Evolutionary conservation across 2,329 filamentous ascomycete genomes (phyloP), one percentile per base, ranked within the genome.

Genomic region (Orbilia javanica): DNA sequence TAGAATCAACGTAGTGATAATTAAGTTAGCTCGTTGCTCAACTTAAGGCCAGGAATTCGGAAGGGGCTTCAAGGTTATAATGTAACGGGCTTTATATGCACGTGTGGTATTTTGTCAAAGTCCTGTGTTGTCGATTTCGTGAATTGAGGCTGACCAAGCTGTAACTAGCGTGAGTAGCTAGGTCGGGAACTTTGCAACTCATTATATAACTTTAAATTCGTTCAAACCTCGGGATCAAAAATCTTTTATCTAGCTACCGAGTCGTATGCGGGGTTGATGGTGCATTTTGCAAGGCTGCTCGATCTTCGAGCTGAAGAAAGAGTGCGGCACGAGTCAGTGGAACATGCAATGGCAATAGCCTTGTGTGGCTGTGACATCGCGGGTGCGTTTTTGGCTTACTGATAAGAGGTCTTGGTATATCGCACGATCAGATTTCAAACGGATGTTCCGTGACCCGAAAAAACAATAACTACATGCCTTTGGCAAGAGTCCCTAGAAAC

Each of bases 341-440:
- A 13, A 13, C 39, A 42, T 46, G 42, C 42, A 5, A 46, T 4
- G 18, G n/a, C 22, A 46, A 50, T 22, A 50, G 46, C 46, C 46
- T 48, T 53, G 50, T 29, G 50, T 18, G 50, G 50, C 50, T 53
- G 50, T 53, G 25, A 20, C 31, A 31, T 53, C 50, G 50, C 50
- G 25, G 25, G 25, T 31, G 50, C 50, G 50, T 53, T 29, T 29
- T 25, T 29, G 50, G 25, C 4, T 4, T 10, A 11, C 25, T 31
- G 13, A 53, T 44, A 20, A 44, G 18, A 39, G 42, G 15, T 13
- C 42, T 20, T 44, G n/a, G 42, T 44, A 44, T 18, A 44, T 44
- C n/a, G 42, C 42, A n/a, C n/a, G n/a, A n/a, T n/a, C n/a, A n/a
- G n/a, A n/a, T n/a, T n/a, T n/a, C n/a, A n/a, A n/a, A n/a, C n/a